Base-by-base conservation (phyloP, 106 monocot species). In the Iris macrosiphon region DNA sequence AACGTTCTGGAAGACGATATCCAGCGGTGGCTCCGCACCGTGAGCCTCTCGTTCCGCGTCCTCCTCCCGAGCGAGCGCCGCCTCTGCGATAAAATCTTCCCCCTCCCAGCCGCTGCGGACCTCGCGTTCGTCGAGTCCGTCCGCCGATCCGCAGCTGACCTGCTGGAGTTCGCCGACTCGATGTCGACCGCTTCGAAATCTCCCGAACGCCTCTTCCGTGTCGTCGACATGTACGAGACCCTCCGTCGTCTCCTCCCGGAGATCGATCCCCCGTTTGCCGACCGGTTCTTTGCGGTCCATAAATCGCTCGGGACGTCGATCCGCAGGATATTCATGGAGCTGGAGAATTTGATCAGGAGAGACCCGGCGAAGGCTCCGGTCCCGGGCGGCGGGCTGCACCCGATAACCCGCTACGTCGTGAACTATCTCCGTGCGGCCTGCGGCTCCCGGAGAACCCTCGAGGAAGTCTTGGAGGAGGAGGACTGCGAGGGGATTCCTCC, bases 361-460 rank as follows among this genome's bases (percentile, higher is more conserved):
- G 91, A 91, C 33, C 91, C 78, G 18, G 81, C 75, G 14, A 61
- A 58, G 22, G 52, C 58, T 12, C 51, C 79, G 1, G 69, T 86
- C 5, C 89, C 71, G 1, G 85, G 85, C 18, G 89, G 89, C 9
- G 82, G 69, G 2, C 37, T 82, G n/a, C 95, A 96, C 49, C 95
- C 95, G 31, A 89, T 96, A 31, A 86, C 85, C 21, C 79, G 89
- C 4, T 96, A 89, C 59, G 89, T 89, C 15, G 75, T 89, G 85
- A 89, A 96, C 64, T 89, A 89, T 59, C 89, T 96, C 65, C 88
- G 88, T 10, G 82, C 89, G 2, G 94, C 89, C 9, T 82, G 81
- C 46, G 74, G 56, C 17, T 94, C 75, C 2, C 69, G 82, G 25
- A 70, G 73, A 45, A 82, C 89, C 0, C 57, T 94, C 16, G 94